A percentile compares a stretch with the other conserved stretches of the same genome.
Conservation (phyloP, 2,329 filamentous ascomycete species). For the Aspergillus neotritici region DNA sequence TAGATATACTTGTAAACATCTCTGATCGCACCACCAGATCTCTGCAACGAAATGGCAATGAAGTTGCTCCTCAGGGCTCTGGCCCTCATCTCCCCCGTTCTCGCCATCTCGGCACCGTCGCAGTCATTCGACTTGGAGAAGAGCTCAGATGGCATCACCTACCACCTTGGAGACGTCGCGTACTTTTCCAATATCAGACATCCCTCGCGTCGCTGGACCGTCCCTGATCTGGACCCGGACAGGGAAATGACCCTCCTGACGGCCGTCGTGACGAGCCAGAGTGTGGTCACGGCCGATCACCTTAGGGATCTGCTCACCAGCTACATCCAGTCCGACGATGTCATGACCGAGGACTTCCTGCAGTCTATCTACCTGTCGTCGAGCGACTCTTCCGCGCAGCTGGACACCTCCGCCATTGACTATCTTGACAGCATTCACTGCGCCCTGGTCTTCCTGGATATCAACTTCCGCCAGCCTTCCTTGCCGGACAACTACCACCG, state of each 20-base stretch:
- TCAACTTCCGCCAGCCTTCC: background rate
- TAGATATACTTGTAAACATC: no score
- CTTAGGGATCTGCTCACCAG: slow-evolving; percentile 1
- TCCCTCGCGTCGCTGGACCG: background rate
- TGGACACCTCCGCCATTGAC: background rate
- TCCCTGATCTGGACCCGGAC: background rate
- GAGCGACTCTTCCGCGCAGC: background rate
- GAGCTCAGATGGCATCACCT: background rate
- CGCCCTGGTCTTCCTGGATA: slow-evolving; percentile 1
- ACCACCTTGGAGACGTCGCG: slow-evolving; percentile 1
- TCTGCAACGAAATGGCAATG: no score
- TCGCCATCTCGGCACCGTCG: no score
- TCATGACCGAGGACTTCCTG: slow-evolving; percentile 8
- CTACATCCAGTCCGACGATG: slow-evolving; percentile 11
- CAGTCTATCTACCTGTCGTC: slow-evolving; percentile 7
- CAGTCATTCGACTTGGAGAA: no score
- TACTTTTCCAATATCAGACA: slow-evolving; percentile 7
- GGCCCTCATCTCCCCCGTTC: no score
- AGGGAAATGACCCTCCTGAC: slow-evolving; percentile 1
- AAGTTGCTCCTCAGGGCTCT: no score
- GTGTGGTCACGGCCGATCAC: slow-evolving; percentile 2
- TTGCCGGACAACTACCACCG: background rate
- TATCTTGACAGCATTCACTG: background rate
- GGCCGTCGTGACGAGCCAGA: slow-evolving; percentile 4
- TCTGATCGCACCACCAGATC: no score